These are phyloP conservation scores for Vinca minor DNA, from an alignment of 257 asterid species.

Conservation along the genomic window DNA sequence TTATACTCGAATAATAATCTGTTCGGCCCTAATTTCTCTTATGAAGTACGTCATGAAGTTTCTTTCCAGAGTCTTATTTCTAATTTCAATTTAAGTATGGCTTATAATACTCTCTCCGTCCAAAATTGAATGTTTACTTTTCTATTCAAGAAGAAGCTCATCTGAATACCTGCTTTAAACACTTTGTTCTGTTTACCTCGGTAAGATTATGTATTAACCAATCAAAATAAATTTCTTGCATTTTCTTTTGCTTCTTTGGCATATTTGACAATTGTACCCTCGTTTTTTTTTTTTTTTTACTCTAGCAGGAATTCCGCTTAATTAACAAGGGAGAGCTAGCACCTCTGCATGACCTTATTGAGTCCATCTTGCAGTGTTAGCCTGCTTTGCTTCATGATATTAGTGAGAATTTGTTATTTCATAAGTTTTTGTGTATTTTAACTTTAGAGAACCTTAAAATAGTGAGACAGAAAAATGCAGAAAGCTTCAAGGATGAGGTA, in stretches of 20 bases:
- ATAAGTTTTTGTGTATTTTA: background rate
- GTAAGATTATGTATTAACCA: conserved; percentile 29
- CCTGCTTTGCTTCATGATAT: background rate
- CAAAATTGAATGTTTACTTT: no score
- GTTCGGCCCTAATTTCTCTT: no score
- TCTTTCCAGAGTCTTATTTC: no score
- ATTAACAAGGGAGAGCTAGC: conserved; percentile 77
- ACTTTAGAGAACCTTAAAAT: background rate
- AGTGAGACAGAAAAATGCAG: background rate
- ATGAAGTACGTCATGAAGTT: no score
- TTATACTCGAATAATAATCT: no score
- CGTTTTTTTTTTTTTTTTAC: background rate
- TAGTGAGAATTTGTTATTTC: background rate
- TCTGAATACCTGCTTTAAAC: conserved; percentile 81
- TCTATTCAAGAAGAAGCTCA: conserved; percentile 79
- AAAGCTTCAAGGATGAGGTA: no score
- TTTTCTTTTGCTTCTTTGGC: background rate
- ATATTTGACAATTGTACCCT: background rate
- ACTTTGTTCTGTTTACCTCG: conserved; percentile 59
- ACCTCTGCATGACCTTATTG: conserved; percentile 70
- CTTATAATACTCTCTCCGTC: no score
- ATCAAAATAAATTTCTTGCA: no score
- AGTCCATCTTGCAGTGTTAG: conserved; percentile 31
- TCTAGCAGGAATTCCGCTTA: conserved; percentile 58
- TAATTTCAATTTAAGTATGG: no score